Evolutionary conservation across 192 early-diverging fungal genomes (phyloP).

Genomic region (Powellomyces hirtus): DNA sequence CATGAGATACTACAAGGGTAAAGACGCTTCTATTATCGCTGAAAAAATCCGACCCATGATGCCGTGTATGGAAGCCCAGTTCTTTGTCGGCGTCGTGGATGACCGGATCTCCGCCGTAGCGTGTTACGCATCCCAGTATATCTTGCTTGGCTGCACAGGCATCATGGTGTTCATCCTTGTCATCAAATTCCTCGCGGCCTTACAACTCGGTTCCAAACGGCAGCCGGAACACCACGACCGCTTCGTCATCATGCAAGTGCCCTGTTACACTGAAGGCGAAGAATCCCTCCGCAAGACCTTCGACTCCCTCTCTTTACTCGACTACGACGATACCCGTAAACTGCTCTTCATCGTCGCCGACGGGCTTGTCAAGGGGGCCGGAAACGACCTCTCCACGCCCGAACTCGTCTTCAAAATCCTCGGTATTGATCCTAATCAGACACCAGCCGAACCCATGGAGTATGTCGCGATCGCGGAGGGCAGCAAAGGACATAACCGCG

Average conservation of each 20-base stretch:
- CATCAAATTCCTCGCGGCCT: conserved; percentile 94
- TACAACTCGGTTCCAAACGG: conserved; percentile 76
- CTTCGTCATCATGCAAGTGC: conserved; percentile 88
- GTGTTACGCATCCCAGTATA: conserved; percentile 79
- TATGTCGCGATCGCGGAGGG: conserved; percentile 93
- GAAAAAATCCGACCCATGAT: conserved; percentile 65
- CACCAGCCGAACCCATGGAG: conserved; percentile 75
- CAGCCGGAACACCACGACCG: conserved; percentile 82
- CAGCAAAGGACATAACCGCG: conserved; percentile 91
- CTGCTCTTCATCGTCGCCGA: conserved; percentile 91
- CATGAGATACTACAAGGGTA: conserved; percentile 20
- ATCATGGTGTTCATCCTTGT: conserved; percentile 81
- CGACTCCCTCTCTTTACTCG: conserved; percentile 81
- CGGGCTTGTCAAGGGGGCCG: conserved; percentile 91
- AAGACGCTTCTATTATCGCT: conserved; percentile 50
- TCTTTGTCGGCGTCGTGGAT: conserved; percentile 86
- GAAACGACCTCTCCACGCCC: conserved; percentile 89
- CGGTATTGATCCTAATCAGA: conserved; percentile 74
- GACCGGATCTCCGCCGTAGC: conserved; percentile 61
- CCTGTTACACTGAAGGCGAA: conserved; percentile 98
- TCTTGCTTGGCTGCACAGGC: conserved; percentile 76
- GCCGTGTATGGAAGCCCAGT: conserved; percentile 79
- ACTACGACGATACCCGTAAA: conserved; percentile 95
- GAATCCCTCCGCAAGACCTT: conserved; percentile 89
- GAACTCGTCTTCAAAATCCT: conserved; percentile 90